A percentile compares a stretch with the other conserved stretches of the same genome.
These are phyloP conservation scores for Aspergillus egyptiacus DNA, from an alignment of 495 filamentous ascomycete genomes.

Conservation along the genomic window DNA sequence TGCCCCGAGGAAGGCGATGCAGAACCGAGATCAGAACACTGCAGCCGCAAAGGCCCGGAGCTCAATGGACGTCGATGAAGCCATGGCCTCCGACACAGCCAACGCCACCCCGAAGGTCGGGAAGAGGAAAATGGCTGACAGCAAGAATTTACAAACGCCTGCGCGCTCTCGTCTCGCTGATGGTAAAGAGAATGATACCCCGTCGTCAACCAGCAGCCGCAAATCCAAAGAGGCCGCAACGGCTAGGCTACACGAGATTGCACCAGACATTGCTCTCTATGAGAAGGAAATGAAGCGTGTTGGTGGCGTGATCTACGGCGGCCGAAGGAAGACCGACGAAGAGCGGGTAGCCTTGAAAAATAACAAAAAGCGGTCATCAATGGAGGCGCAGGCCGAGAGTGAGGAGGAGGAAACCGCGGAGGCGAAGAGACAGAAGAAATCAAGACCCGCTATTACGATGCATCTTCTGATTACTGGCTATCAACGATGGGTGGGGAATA, in stretches of 20 bases:
- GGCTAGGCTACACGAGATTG: slow-evolving; percentile 66
- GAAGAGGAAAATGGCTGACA: slow-evolving; percentile 27
- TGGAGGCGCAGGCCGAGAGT: slow-evolving; percentile 44
- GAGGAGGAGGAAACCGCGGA: slow-evolving; percentile 48
- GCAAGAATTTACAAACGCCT: slow-evolving; percentile 42
- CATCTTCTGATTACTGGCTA: slow-evolving; percentile 74
- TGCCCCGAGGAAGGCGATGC: slow-evolving; percentile 29
- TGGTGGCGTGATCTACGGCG: slow-evolving; percentile 76
- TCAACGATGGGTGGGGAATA: slow-evolving; percentile 64
- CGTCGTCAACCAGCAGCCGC: slow-evolving; percentile 68
- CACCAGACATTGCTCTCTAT: slow-evolving; percentile 78
- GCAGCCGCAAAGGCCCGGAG: slow-evolving; percentile 6
- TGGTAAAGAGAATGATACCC: slow-evolving; percentile 84
- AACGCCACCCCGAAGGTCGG: slow-evolving; percentile 26
- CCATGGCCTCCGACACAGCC: slow-evolving; percentile 9
- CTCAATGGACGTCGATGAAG: slow-evolving; percentile 18
- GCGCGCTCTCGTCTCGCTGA: slow-evolving; percentile 35
- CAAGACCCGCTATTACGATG: slow-evolving; percentile 55
- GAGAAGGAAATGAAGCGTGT: slow-evolving; percentile 90
- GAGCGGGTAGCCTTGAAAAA: slow-evolving; percentile 33
- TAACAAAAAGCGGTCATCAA: slow-evolving; percentile 36
- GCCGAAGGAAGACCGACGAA: slow-evolving; percentile 48
- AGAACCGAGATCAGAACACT: slow-evolving; percentile 33
- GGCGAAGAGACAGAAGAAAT: slow-evolving; percentile 57
- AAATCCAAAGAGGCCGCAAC: slow-evolving; percentile 81